A percentile compares a stretch with the other conserved stretches of the same genome.
Conservation (phyloP, 176 grass and related monocot genomes). For the Guadua angustifolia region DNA sequence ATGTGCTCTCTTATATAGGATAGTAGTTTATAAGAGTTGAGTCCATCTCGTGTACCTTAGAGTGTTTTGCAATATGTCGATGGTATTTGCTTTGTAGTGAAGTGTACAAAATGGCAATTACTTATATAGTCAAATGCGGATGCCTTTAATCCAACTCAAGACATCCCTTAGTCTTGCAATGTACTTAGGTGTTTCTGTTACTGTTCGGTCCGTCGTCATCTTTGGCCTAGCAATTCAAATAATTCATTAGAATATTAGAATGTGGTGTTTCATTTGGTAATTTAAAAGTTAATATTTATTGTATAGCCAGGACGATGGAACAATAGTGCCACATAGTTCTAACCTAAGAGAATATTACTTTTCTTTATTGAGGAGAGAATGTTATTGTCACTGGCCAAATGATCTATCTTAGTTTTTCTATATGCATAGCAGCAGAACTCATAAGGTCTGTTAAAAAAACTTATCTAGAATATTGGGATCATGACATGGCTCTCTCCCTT, state of each 20-base stretch:
- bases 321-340: background rate
- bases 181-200: constrained; percentile 1
- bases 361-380: background rate
- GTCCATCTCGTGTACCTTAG: background rate
- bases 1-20: background rate
- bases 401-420: background rate
- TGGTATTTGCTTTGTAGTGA: background rate
- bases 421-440: background rate
- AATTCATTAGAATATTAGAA: background rate
- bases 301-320: background rate
- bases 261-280: background rate
- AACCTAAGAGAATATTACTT: background rate
- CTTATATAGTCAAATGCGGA: background rate
- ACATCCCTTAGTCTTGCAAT: constrained; percentile 6
- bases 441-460: background rate
- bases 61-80: background rate
- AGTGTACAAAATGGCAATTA: constrained; percentile 2
- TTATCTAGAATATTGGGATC: background rate
- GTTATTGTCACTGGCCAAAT: background rate
- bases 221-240: constrained; percentile 1
- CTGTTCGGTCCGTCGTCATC: background rate
- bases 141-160: constrained; percentile 6
- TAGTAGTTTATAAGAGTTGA: background rate
- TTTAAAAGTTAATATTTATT: background rate
- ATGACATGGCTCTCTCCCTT: constrained; percentile 13